These are phyloP conservation scores for Dryadomyces quercus-mongolicae DNA, from an alignment of 2,329 filamentous ascomycete genomes.

Conservation along the genomic window DNA sequence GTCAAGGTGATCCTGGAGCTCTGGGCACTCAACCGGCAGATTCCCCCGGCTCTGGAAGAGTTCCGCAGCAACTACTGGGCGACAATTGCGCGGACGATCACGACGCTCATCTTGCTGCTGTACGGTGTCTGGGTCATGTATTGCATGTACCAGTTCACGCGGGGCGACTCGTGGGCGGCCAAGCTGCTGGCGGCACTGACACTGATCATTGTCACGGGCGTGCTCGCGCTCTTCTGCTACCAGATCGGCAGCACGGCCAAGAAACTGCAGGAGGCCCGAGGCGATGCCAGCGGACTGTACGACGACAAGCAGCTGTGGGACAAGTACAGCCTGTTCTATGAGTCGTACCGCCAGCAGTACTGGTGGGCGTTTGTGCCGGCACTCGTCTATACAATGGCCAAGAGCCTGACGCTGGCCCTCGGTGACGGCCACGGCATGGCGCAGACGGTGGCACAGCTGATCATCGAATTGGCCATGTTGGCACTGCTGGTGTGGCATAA, in stretches of 20 bases:
- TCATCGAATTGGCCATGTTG: slow-evolving; percentile 72
- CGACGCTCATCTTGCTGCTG: slow-evolving; percentile 76
- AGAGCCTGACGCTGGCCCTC: slow-evolving; percentile 74
- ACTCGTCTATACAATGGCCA: slow-evolving; percentile 83
- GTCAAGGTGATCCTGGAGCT: slow-evolving; percentile 84
- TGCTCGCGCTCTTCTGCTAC: slow-evolving; percentile 74
- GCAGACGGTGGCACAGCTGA: slow-evolving; percentile 68
- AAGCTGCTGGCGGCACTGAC: slow-evolving; percentile 75
- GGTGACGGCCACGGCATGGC: slow-evolving; percentile 74
- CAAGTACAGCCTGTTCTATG: slow-evolving; percentile 96
- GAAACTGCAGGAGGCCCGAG: slow-evolving; percentile 62
- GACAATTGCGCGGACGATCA: slow-evolving; percentile 77
- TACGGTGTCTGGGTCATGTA: slow-evolving; percentile 95
- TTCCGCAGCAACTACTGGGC: slow-evolving; percentile 98
- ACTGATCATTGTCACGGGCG: slow-evolving; percentile 63
- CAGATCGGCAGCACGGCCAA: slow-evolving; percentile 70
- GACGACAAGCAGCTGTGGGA: slow-evolving; percentile 85
- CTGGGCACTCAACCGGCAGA: slow-evolving; percentile 74
- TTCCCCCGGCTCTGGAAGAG: slow-evolving; percentile 65
- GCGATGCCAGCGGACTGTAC: slow-evolving; percentile 62
- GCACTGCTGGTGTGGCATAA: slow-evolving; percentile 65
- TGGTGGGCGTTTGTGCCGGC: slow-evolving; percentile 94
- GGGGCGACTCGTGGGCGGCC: slow-evolving; percentile 88
- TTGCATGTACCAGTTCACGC: slow-evolving; percentile 90
- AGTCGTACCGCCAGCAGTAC: slow-evolving; percentile 84